Base-by-base conservation (phyloP, 2,329 filamentous ascomycete genomes). In the Ophiostoma piceae region DNA sequence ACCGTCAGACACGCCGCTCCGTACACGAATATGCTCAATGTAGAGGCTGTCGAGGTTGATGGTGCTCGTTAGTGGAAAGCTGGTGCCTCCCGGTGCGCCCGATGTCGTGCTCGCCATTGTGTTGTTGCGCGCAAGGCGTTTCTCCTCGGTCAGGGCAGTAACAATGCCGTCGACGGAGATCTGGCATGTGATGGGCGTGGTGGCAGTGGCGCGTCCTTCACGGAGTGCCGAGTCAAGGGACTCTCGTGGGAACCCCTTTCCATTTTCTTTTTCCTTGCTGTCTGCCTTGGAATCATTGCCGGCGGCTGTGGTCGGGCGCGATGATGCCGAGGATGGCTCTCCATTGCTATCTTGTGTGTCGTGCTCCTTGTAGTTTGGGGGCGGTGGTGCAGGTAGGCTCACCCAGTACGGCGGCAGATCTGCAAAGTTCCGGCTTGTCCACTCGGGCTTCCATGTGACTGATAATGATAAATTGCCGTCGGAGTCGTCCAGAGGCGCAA, bases 401-500 rank as follows among this genome's bases (percentile, higher is more conserved):
- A 86, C 81, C 87, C 86, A 89, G 73, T 88, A 88, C 0, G 86
- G 87, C 2, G 87, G 86, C 5, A 88, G 75, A 43, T 84, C 83
- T 0, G 78, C 79, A 26, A 80, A 80, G 72, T 84, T 82, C 65
- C 86, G 80, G 8, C 80, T 82, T 1, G 82, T 85, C 84, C 85
- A 87, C 11, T 80, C 77, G 19, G 80, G 79, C 8, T 82, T 81
- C 87, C 87, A 89, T n/a, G 79, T 77, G 0, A 87, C 82, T 1
- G 83, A 81, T 43, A 89, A 76, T 4, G 85, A 88, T 16, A 89
- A 76, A 73, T 88, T 81, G 0, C 87, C 87, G 73, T 89, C 87
- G 0, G 85, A 87, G 73, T 88, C 85, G 71, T 88, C 84, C 9
- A 87, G 77, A 0, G 85, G 81, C 3, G 83, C 84, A 43, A 88